Percentiles rank a stretch among this genome's conserved stretches.
Evolutionary conservation across 2,329 filamentous ascomycete species (phyloP).

Genomic region (Cryphonectria naterciae): DNA sequence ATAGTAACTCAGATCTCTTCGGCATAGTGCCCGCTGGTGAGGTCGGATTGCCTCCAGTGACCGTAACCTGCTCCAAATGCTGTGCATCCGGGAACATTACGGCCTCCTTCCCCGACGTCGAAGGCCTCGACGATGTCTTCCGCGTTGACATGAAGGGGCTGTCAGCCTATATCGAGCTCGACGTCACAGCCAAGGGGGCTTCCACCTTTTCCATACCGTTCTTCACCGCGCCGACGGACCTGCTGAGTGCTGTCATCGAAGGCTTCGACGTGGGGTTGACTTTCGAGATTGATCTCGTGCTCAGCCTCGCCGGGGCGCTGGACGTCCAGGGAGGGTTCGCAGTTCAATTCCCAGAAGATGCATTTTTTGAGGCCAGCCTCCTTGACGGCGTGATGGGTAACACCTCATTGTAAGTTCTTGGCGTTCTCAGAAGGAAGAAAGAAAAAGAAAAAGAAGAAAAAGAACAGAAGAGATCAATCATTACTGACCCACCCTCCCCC

Average conservation of each 20-base stretch:
- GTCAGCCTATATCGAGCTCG: conserved; percentile 20
- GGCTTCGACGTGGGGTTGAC: conserved; percentile 13
- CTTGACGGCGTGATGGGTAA: conserved; percentile 8
- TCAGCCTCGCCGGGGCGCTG: conserved; percentile 2
- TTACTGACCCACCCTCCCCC: neutral
- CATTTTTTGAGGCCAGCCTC: conserved; percentile 21
- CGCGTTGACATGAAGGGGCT: conserved; percentile 21
- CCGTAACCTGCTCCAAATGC: conserved; percentile 19
- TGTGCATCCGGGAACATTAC: conserved; percentile 21
- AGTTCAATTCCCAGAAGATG: conserved; percentile 16
- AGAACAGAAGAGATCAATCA: neutral
- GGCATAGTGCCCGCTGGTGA: conserved; percentile 5
- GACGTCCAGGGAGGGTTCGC: conserved; percentile 22
- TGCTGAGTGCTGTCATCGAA: conserved; percentile 8
- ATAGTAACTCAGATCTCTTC: conserved; percentile 6
- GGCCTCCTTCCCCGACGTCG: conserved; percentile 14
- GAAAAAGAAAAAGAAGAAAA: neutral
- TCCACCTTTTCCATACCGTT: conserved; percentile 18
- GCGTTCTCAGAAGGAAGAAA: neutral
- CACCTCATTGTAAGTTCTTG: conserved; percentile 11
- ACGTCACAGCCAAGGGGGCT: neutral
- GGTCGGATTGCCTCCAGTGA: conserved; percentile 18
- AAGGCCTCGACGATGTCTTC: conserved; percentile 8
- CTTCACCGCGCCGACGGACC: conserved; percentile 13
- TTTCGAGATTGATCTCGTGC: conserved; percentile 20